These are phyloP conservation scores for Lactarius akahatsu DNA, from an alignment of 768 basidiomycete genomes.

Conservation along the genomic window DNA sequence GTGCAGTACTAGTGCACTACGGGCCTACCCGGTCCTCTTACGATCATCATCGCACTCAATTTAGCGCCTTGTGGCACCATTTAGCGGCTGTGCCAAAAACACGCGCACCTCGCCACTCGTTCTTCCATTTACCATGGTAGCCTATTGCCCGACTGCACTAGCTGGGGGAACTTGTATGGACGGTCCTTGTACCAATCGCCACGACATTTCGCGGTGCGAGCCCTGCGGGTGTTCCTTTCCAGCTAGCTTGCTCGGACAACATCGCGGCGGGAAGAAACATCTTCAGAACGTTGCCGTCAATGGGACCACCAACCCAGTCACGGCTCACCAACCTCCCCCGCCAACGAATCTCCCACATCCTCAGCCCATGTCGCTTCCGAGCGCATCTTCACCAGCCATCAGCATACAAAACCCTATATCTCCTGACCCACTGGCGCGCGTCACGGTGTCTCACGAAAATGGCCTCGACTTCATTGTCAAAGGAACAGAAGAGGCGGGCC, in stretches of 20 bases:
- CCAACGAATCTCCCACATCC: not conserved
- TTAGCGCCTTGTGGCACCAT: not conserved
- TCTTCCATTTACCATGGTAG: constrained; percentile 18
- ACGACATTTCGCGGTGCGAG: constrained; percentile 32
- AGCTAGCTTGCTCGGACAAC: not conserved
- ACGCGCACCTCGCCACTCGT: not conserved
- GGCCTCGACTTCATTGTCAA: constrained; percentile 13
- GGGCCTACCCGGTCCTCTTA: too few species aligned
- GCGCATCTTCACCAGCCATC: not conserved
- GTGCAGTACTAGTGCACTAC: too few species aligned
- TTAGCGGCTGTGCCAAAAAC: not conserved
- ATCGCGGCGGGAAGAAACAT: constrained; percentile 8
- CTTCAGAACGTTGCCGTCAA: constrained; percentile 7
- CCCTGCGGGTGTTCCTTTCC: constrained; percentile 26
- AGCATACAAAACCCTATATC: not conserved
- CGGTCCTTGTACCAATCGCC: constrained; percentile 24
- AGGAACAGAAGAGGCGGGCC: not conserved
- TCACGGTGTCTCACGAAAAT: constrained; percentile 13
- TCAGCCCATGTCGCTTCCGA: not conserved
- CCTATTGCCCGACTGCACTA: constrained; percentile 13
- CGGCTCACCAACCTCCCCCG: not conserved
- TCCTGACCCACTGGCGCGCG: not conserved
- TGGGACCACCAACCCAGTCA: not conserved
- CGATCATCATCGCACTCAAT: too few species aligned
- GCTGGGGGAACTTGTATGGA: constrained; percentile 27